Conservation (phyloP, 2,329 filamentous ascomycete species). For the Penicillium olsonii region DNA sequence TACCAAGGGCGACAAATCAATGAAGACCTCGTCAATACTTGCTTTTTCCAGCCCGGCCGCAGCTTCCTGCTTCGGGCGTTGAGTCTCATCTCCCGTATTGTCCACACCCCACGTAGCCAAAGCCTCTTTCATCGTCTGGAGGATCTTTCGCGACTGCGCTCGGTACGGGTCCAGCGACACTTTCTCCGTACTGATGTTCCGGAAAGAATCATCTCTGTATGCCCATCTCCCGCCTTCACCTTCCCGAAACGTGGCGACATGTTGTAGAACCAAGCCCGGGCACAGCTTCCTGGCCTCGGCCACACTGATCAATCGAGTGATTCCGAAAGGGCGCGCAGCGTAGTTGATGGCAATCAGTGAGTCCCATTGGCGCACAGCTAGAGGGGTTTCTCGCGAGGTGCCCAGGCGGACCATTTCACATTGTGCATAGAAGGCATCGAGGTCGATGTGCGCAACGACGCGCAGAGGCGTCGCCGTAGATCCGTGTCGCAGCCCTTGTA, state of each 20-base stretch:
- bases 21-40: slow-evolving; percentile 91
- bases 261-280: slow-evolving; percentile 79
- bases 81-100: slow-evolving; percentile 19
- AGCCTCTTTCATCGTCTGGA: slow-evolving; percentile 73
- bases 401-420: slow-evolving; percentile 89
- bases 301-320: slow-evolving; percentile 76
- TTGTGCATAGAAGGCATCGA: slow-evolving; percentile 97
- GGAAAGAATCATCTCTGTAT: slow-evolving; percentile 78
- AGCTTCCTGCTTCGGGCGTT: slow-evolving; percentile 24
- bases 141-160: slow-evolving; percentile 77
- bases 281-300: slow-evolving; percentile 84
- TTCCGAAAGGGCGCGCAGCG: slow-evolving; percentile 76
- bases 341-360: slow-evolving; percentile 97
- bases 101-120: slow-evolving; percentile 54
- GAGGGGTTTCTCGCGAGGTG: slow-evolving; percentile 70
- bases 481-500: slow-evolving; percentile 72
- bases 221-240: slow-evolving; percentile 84
- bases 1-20: slow-evolving; percentile 85
- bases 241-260: slow-evolving; percentile 93
- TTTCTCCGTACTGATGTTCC: slow-evolving; percentile 83
- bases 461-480: slow-evolving; percentile 75
- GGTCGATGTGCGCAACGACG: slow-evolving; percentile 86
- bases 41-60: slow-evolving; percentile 79
- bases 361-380: slow-evolving; percentile 95
- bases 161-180: slow-evolving; percentile 93